A percentile compares a stretch with the other conserved stretches of the same genome.
Conservation (phyloP, 2,329 filamentous ascomycete species). For the Aspergillus versicolor region DNA sequence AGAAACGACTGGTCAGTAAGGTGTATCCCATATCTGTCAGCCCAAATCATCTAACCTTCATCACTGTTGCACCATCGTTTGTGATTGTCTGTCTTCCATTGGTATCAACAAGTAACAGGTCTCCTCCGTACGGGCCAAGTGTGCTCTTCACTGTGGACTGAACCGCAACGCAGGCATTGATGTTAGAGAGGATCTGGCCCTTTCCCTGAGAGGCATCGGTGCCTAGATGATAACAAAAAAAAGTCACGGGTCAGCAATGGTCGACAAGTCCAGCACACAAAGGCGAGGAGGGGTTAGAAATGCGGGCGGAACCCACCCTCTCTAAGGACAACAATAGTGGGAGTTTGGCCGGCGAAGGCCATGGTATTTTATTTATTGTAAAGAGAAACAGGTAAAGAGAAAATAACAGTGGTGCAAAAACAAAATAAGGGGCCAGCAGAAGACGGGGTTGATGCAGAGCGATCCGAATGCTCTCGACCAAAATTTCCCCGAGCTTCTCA, state of each 20-base stretch:
- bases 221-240: conserved; percentile 53
- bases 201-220: conserved; percentile 97
- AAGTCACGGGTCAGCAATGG: conserved; percentile 17
- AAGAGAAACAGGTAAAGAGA: conserved; percentile 18
- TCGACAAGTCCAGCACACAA: conserved; percentile 26
- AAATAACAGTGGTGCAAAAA: conserved; percentile 1
- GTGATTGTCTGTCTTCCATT: conserved; percentile 97
- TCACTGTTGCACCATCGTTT: conserved; percentile 97
- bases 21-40: not conserved
- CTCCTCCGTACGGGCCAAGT: conserved; percentile 92
- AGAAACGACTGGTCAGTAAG: conserved; percentile 10
- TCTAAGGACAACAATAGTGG: conserved; percentile 96
- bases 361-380: conserved; percentile 52
- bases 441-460: conserved; percentile 24
- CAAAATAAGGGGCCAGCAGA: conserved; percentile 5
- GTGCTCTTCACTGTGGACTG: conserved; percentile 96
- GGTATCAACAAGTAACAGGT: conserved; percentile 90
- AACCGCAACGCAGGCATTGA: conserved; percentile 95
- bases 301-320: conserved; percentile 67
- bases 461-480: conserved; percentile 37
- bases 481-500: conserved; percentile 44
- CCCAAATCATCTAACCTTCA: conserved; percentile 68
- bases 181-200: conserved; percentile 95
- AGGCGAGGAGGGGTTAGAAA: conserved; percentile 24
- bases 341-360: conserved; percentile 97